These are phyloP conservation scores for Xanthoconium stramineum DNA, from an alignment of 768 basidiomycete species.

Conservation along the genomic window DNA sequence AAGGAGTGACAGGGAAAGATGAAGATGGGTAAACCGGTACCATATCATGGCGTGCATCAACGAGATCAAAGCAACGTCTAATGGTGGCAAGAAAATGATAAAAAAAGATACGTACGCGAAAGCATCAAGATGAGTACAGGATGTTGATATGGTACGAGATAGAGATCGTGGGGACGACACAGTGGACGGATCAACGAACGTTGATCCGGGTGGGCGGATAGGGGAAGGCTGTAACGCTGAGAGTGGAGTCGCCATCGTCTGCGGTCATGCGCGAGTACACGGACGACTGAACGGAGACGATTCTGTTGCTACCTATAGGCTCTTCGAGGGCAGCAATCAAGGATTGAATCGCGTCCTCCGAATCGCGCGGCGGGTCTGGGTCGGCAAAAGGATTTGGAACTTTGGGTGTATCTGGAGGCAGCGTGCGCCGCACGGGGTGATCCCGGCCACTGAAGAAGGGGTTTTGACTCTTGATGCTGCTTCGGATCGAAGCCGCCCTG, in stretches of 20 bases:
- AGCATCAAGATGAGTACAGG: conserved; percentile 11
- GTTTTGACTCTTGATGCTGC: conserved; percentile 25
- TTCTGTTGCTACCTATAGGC: conserved; percentile 43
- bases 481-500: conserved; percentile 13
- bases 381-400: conserved; percentile 51
- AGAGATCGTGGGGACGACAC: background rate
- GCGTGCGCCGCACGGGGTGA: conserved; percentile 26
- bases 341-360: conserved; percentile 49
- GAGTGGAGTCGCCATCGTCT: conserved; percentile 26
- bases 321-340: conserved; percentile 65
- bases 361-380: conserved; percentile 17
- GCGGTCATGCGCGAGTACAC: conserved; percentile 26
- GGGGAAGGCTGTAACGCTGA: conserved; percentile 29
- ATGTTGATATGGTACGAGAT: background rate
- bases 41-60: conserved; percentile 13
- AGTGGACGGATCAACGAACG: background rate
- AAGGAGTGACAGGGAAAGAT: conserved; percentile 13
- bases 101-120: conserved; percentile 16
- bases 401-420: conserved; percentile 12
- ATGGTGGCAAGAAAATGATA: conserved; percentile 1
- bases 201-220: conserved; percentile 25
- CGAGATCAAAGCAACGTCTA: conserved; percentile 4
- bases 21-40: conserved; percentile 13
- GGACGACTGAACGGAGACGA: conserved; percentile 60
- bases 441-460: conserved; percentile 43